Conservation (phyloP, 192 early-diverging fungal genomes). For the Coemansia umbellata region DNA sequence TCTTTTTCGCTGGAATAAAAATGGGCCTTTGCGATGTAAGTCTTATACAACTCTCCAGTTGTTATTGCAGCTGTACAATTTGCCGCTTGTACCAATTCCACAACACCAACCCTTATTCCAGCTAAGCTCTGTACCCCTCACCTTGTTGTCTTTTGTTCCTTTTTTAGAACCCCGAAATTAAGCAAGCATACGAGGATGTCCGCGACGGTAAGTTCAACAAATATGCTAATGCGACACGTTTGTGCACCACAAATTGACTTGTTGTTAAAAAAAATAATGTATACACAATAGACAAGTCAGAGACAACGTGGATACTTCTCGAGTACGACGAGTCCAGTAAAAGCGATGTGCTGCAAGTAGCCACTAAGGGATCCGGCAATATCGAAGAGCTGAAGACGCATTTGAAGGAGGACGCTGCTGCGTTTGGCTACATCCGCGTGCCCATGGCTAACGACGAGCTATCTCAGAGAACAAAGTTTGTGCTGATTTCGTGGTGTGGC, state of each 20-base stretch:
- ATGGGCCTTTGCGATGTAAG: slow-evolving; percentile 19
- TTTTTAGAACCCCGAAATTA: slow-evolving; percentile 49
- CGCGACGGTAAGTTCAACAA: slow-evolving; percentile 49
- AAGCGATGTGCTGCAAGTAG: slow-evolving; percentile 43
- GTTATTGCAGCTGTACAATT: not conserved
- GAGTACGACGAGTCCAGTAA: slow-evolving; percentile 53
- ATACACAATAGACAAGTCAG: slow-evolving; percentile 44
- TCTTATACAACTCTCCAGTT: not conserved
- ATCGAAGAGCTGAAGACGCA: slow-evolving; percentile 59
- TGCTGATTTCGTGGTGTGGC: slow-evolving; percentile 68
- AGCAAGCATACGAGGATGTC: slow-evolving; percentile 53
- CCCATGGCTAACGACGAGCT: slow-evolving; percentile 50
- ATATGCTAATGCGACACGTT: too few species aligned
- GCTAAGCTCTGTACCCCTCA: too few species aligned
- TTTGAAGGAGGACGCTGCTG: slow-evolving; percentile 63
- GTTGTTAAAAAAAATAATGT: not conserved
- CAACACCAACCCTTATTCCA: too few species aligned
- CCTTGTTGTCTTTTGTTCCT: not conserved
- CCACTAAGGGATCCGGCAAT: slow-evolving; percentile 54
- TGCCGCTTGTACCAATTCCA: too few species aligned
- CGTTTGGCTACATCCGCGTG: slow-evolving; percentile 72
- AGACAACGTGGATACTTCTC: slow-evolving; percentile 60
- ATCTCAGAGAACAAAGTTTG: slow-evolving; percentile 62
- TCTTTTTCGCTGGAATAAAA: not conserved
- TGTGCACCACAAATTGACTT: too few species aligned